Percentiles rank a stretch among this genome's conserved stretches.
phyloP scores from a whole-genome alignment of 805 yeast genomes.

The Teunomyces cretensis region DNA sequence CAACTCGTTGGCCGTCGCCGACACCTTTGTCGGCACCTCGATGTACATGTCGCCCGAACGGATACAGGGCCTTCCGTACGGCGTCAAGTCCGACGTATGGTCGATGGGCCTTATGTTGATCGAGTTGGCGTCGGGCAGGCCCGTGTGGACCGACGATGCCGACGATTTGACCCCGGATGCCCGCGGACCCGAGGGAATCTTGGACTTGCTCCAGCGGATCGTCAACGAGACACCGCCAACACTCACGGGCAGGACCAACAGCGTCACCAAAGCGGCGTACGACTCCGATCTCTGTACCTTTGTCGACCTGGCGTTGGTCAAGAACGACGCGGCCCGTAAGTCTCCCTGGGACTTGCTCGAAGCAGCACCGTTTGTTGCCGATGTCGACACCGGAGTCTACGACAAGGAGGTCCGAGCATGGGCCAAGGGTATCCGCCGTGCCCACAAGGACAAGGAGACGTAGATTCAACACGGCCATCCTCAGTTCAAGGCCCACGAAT shows the following conservation, averaged over 20 bases:
- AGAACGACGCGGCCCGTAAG: conserved; percentile 65
- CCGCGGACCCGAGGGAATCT: conserved; percentile 70
- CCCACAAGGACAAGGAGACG: background rate
- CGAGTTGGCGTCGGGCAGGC: conserved; percentile 82
- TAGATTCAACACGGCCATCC: too few relatives aligned
- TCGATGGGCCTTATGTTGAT: conserved; percentile 87
- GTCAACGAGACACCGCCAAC: conserved; percentile 92
- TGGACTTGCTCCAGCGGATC: conserved; percentile 87
- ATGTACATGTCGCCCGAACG: conserved; percentile 97
- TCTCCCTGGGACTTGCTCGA: conserved; percentile 69
- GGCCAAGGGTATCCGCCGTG: conserved; percentile 34
- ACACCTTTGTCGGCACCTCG: conserved; percentile 97
- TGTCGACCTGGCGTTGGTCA: conserved; percentile 70
- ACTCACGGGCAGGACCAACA: conserved; percentile 39
- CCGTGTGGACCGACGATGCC: conserved; percentile 68
- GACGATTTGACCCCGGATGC: conserved; percentile 25
- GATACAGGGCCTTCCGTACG: conserved; percentile 90
- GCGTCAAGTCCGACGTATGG: conserved; percentile 98
- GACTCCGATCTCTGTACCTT: conserved; percentile 59
- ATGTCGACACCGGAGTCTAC: conserved; percentile 27
- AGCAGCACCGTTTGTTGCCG: conserved; percentile 28
- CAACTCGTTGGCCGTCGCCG: conserved; percentile 82
- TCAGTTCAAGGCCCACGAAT: too few relatives aligned
- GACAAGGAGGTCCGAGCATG: conserved; percentile 40
- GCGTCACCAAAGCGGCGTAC: conserved; percentile 26